Evolutionary conservation across 768 basidiomycete genomes (phyloP).

Genomic region (Leccinum incarnatum): DNA sequence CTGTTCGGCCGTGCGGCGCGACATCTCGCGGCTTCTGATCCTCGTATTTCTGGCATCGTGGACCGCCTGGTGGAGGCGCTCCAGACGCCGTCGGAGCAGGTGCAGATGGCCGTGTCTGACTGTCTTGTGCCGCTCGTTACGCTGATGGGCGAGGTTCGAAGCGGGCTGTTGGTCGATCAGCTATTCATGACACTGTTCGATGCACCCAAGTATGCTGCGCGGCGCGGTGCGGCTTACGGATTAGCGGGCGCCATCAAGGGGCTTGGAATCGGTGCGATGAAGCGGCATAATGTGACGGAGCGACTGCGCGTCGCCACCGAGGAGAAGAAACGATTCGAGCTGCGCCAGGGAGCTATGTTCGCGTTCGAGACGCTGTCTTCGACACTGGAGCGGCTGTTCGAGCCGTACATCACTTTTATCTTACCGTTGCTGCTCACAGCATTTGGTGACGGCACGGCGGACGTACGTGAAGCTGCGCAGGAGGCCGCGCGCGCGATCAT

Average conservation of each 20-base stretch:
- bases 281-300: slow-evolving; percentile 75
- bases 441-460: slow-evolving; percentile 83
- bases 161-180: slow-evolving; percentile 61
- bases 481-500: slow-evolving; percentile 94
- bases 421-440: slow-evolving; percentile 78
- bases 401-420: slow-evolving; percentile 85
- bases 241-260: slow-evolving; percentile 91
- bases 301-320: slow-evolving; percentile 74
- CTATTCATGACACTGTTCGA: slow-evolving; percentile 76
- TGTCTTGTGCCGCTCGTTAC: slow-evolving; percentile 87
- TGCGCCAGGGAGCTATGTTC: slow-evolving; percentile 92
- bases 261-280: slow-evolving; percentile 81
- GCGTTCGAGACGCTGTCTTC: slow-evolving; percentile 88
- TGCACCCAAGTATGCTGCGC: slow-evolving; percentile 81
- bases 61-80: slow-evolving; percentile 85
- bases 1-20: slow-evolving; percentile 90
- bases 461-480: slow-evolving; percentile 91
- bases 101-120: slow-evolving; percentile 94
- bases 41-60: slow-evolving; percentile 77
- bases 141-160: slow-evolving; percentile 48
- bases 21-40: slow-evolving; percentile 76
- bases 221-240: slow-evolving; percentile 98
- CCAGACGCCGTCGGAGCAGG: slow-evolving; percentile 92
- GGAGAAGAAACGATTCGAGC: slow-evolving; percentile 85
- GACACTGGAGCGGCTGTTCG: slow-evolving; percentile 86